These are phyloP conservation scores for Trichoderma harzianum DNA, from an alignment of 2,329 filamentous ascomycete genomes.

Conservation along the genomic window DNA sequence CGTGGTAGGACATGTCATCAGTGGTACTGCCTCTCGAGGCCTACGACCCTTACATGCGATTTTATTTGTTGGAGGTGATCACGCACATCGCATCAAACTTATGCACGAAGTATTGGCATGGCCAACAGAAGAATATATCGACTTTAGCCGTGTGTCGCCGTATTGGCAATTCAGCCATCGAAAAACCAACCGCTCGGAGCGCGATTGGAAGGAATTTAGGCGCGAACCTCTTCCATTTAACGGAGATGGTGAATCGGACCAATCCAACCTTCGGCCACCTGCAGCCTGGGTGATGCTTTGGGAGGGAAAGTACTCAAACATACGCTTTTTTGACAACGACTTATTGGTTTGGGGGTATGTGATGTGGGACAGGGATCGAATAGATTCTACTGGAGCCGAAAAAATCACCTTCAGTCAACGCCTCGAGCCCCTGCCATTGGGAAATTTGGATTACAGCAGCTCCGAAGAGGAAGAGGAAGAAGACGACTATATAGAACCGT, in stretches of 20 bases:
- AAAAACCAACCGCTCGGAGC: background rate
- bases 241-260: background rate
- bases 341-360: slow-evolving; percentile 17
- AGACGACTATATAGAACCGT: background rate
- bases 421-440: background rate
- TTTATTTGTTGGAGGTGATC: background rate
- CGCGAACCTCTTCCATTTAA: background rate
- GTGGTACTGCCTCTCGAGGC: background rate
- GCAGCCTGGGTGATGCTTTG: background rate
- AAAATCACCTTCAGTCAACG: background rate
- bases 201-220: background rate
- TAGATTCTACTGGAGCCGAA: background rate
- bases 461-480: background rate
- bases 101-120: background rate
- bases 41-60: background rate
- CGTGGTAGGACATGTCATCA: background rate
- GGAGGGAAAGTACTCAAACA: background rate
- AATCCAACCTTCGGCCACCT: background rate
- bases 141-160: background rate
- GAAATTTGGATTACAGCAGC: background rate
- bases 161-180: background rate
- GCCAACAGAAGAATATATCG: background rate
- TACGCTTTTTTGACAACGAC: background rate
- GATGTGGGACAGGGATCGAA: slow-evolving; percentile 19
- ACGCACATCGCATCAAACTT: background rate